A percentile compares a stretch with the other conserved stretches of the same genome.
Conservation (phyloP, 202 grass and related monocot genomes). For the Miscanthus sacchariflorus region DNA sequence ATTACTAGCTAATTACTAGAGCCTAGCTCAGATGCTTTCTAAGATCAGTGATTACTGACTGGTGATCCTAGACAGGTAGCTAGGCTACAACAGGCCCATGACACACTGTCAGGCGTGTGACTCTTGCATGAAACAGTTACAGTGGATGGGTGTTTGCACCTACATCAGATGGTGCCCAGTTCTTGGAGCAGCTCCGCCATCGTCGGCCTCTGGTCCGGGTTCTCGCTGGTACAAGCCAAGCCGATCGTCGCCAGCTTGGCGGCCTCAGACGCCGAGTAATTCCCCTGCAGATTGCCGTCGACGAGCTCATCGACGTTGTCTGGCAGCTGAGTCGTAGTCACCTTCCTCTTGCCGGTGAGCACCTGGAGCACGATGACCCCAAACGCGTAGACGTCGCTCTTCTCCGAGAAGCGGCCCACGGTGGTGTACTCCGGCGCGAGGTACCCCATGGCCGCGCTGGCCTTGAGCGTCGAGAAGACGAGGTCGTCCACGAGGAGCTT, state of each 20-base stretch:
- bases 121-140: constrained; percentile 30
- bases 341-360: constrained; percentile 69
- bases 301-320: constrained; percentile 62
- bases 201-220: constrained; percentile 67
- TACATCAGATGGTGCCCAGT: constrained; percentile 39
- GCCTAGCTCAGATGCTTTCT: constrained; percentile 32
- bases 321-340: constrained; percentile 39
- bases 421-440: constrained; percentile 91
- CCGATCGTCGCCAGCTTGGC: constrained; percentile 65
- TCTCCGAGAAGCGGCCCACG: constrained; percentile 80
- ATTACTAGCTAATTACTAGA: constrained; percentile 35
- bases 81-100: constrained; percentile 5
- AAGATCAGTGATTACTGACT: constrained; percentile 49
- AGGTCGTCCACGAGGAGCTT: constrained; percentile 90
- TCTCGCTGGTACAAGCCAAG: constrained; percentile 62
- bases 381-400: constrained; percentile 91
- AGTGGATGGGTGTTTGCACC: neutral
- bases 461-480: constrained; percentile 87
- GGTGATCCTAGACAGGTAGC: constrained; percentile 42
- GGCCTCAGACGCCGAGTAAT: constrained; percentile 57
- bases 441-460: constrained; percentile 99
- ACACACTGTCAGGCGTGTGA: constrained; percentile 49
- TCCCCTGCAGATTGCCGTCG: constrained; percentile 75
- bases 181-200: constrained; percentile 72
- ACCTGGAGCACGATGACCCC: constrained; percentile 84